phyloP scores from a whole-genome alignment of 306 rosid genomes.

The Ormosia emarginata region DNA sequence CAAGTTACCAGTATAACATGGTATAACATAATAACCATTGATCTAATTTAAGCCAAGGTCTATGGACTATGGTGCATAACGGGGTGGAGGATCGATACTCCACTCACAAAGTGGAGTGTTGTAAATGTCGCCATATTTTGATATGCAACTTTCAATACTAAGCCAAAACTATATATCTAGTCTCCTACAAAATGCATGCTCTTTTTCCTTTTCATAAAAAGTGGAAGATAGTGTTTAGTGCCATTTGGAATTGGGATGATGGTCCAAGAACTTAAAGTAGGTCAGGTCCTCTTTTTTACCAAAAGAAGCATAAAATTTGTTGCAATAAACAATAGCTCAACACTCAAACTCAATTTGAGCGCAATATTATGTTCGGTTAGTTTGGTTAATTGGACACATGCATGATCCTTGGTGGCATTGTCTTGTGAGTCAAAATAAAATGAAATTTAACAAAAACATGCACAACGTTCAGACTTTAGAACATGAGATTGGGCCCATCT shows the following conservation, averaged over 20 bases:
- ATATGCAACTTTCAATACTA: too few relatives aligned
- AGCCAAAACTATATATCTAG: slow-evolving; percentile 17
- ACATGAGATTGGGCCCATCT: slow-evolving; percentile 37
- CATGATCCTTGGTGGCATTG: slow-evolving; percentile 32
- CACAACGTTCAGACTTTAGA: slow-evolving; percentile 6
- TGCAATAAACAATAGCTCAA: neutral
- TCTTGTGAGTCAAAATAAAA: slow-evolving; percentile 14
- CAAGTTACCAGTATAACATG: too few relatives aligned
- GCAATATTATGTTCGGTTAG: slow-evolving; percentile 17
- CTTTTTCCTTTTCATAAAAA: slow-evolving; percentile 3
- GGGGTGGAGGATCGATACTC: too few relatives aligned
- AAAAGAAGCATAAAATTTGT: slow-evolving; percentile 21
- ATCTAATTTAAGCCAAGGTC: too few relatives aligned
- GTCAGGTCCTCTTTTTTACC: slow-evolving; percentile 11
- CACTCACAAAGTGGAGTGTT: too few relatives aligned
- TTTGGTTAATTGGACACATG: slow-evolving; percentile 24
- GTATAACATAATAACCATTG: too few relatives aligned
- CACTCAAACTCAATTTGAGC: neutral
- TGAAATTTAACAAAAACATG: slow-evolving; percentile 13
- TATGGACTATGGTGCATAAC: too few relatives aligned
- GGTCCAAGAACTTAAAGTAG: slow-evolving; percentile 20
- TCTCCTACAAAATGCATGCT: neutral
- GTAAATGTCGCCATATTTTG: too few relatives aligned
- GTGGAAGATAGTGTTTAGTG: neutral
- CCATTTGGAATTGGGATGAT: slow-evolving; percentile 7